Conservation (phyloP, 345 rosid species). For the Toxicodendron radicans region DNA sequence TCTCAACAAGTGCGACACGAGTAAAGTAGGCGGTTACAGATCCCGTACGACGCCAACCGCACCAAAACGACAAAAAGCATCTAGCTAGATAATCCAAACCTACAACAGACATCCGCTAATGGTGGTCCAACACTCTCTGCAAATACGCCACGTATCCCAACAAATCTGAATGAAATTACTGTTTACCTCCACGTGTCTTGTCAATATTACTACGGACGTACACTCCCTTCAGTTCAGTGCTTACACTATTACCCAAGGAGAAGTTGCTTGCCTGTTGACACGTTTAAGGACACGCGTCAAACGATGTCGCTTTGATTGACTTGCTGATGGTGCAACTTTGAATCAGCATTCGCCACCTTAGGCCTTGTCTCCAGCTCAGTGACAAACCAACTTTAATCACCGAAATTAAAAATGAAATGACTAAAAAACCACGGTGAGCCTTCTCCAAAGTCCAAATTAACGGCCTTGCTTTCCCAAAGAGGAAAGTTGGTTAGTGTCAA, state of each 20-base stretch:
- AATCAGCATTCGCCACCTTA: background rate
- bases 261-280: background rate
- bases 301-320: background rate
- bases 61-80: conserved; percentile 3
- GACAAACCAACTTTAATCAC: background rate
- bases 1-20: background rate
- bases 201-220: background rate
- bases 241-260: background rate
- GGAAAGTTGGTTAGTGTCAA: too few relatives aligned
- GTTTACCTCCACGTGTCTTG: background rate
- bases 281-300: conserved; percentile 8
- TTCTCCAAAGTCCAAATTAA: too few relatives aligned
- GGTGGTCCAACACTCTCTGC: background rate
- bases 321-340: background rate
- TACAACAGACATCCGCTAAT: too few relatives aligned
- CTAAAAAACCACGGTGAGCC: too few relatives aligned
- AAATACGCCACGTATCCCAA: background rate
- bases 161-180: too few relatives aligned
- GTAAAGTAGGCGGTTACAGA: background rate
- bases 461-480: too few relatives aligned
- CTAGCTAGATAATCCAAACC: too few relatives aligned
- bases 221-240: background rate
- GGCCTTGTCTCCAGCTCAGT: conserved; percentile 6
- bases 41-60: background rate
- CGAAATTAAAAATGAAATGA: too few relatives aligned